Evolutionary conservation across 225 moss, liverwort and hornwort species (phyloP), one percentile per base, ranked within the genome.

Genomic region (Marchantia polymorpha): DNA sequence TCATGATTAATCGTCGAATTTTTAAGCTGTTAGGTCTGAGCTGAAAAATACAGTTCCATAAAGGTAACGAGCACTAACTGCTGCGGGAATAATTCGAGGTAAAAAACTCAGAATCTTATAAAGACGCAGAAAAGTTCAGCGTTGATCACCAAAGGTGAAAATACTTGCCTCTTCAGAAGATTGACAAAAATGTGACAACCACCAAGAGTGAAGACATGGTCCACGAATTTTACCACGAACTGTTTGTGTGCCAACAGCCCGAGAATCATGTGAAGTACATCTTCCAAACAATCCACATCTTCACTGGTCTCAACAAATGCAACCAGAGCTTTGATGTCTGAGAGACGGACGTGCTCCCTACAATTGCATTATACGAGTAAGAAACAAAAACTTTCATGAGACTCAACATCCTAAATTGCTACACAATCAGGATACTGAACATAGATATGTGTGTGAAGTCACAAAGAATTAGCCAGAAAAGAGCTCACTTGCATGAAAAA

Each of bases 281-380:
- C 93, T 83, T 93, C 89, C 61, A 93, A 81, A 77, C 90, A 93
- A 69, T 85, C 83, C 70, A 86, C 83, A 76, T 93, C 93, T 80
- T 93, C 93, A 83, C 81, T 90, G 46, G 87, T 91, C 83, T 90
- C 91, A 73, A 89, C 79, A 74, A 91, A 91, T 39, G 90, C 90
- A 69, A 93, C 84, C 82, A 91, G 75, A 52, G 88, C 91, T 81
- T 89, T 93, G 22, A 87, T 53, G 67, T 93, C 93, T 52, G 82
- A 66, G 13, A 89, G 79, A 17, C 84, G 82, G 12, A 84, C 78
- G 72, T 83, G 78, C 48, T 93, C 89, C 78, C 93, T 93, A 89
- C 79, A 83, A 75, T 73, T 70, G 69, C 50, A 75, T 64, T 81
- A 81, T 55, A 50, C 65, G 75, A 80, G 12, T 52, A 26, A 12